Percentiles rank a stretch among this genome's conserved stretches.
Conservation (phyloP, 805 yeast genomes). For the Debaryomyces prosopidis region DNA sequence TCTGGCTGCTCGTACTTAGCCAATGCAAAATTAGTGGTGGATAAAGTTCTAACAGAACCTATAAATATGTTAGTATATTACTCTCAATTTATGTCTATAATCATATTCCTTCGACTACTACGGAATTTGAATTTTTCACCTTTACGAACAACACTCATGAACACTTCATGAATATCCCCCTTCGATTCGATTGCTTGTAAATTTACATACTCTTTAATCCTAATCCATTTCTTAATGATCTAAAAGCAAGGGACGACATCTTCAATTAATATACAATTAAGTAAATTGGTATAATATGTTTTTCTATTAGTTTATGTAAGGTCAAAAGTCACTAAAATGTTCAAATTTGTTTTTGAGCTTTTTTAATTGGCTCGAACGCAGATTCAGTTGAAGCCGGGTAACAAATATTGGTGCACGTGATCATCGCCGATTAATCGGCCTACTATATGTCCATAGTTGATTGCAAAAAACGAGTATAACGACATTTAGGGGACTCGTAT, state of each 20-base stretch:
- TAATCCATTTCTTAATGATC: constrained; percentile 45
- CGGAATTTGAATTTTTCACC: neutral
- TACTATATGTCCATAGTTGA: neutral
- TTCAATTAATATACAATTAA: constrained; percentile 6
- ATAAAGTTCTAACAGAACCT: constrained; percentile 49
- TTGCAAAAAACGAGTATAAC: neutral
- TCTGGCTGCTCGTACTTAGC: constrained; percentile 91
- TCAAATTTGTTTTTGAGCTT: constrained; percentile 2
- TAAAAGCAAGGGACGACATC: constrained; percentile 44
- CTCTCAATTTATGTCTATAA: neutral
- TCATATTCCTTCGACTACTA: neutral
- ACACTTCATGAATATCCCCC: neutral
- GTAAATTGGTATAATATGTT: neutral
- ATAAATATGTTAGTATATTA: constrained; percentile 17
- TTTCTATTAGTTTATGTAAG: neutral
- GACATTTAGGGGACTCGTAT: too few species aligned
- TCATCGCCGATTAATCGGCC: neutral
- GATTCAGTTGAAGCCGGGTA: neutral
- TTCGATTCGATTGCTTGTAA: neutral
- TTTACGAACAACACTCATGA: neutral
- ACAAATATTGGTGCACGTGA: neutral
- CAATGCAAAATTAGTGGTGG: constrained; percentile 55
- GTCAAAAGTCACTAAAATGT: neutral
- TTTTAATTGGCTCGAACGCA: neutral
- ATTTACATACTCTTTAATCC: constrained; percentile 39